A percentile compares a stretch with the other conserved stretches of the same genome.
phyloP scores from a whole-genome alignment of 1,284 basidiomycete genomes.

The Tilletia caries region DNA sequence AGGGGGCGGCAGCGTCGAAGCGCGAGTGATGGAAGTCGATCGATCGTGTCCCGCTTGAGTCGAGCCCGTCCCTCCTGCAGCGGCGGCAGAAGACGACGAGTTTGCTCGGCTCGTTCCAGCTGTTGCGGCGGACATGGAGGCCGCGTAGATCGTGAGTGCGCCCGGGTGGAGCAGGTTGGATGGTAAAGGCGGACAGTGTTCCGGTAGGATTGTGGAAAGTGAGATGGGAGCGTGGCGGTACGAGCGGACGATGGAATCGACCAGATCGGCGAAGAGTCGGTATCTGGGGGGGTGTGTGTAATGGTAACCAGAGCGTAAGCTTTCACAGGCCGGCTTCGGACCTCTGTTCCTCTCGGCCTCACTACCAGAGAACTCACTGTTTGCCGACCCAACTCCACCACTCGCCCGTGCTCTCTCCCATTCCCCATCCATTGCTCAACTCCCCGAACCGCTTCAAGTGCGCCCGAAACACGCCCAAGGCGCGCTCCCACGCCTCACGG shows the following conservation, averaged over 20 bases:
- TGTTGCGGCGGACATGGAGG: not conserved
- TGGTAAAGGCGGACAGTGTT: constrained; percentile 46
- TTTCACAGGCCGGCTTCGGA: too few species aligned
- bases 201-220: constrained; percentile 55
- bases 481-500: constrained; percentile 2
- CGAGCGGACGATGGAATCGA: constrained; percentile 72
- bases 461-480: constrained; percentile 66
- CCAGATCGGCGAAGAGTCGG: constrained; percentile 78
- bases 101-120: not conserved
- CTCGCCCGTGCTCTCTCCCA: constrained; percentile 93
- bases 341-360: too few species aligned
- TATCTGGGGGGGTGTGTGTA: not conserved
- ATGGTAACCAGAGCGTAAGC: too few species aligned
- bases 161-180: constrained; percentile 35
- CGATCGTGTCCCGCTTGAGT: not conserved
- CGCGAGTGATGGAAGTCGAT: not conserved
- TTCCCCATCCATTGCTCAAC: constrained; percentile 87
- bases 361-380: constrained; percentile 64
- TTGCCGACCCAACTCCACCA: constrained; percentile 94
- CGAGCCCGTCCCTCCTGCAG: too few species aligned
- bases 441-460: constrained; percentile 83
- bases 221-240: constrained; percentile 65
- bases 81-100: too few species aligned
- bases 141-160: not conserved
- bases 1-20: constrained; percentile 32